Conservation (phyloP, 129 eudicot species). For the Heracleum sosnowskyi region DNA sequence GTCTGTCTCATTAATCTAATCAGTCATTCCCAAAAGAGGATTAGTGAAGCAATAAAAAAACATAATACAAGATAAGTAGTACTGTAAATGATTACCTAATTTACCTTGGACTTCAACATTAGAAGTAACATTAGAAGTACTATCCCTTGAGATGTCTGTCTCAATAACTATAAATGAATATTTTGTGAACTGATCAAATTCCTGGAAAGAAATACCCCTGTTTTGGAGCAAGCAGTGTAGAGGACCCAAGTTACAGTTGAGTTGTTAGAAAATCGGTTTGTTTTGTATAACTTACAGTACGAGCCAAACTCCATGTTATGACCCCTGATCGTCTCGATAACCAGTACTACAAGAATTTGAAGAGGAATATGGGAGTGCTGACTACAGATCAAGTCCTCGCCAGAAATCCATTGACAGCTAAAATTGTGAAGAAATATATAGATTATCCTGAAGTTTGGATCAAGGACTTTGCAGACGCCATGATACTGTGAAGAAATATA, state of each 20-base stretch:
- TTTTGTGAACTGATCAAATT: too few species aligned
- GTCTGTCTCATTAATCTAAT: conserved; percentile 15
- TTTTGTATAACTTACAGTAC: too few species aligned
- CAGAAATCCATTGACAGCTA: conserved; percentile 17
- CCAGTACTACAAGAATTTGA: conserved; percentile 33
- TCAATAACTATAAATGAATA: too few species aligned
- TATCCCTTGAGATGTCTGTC: too few species aligned
- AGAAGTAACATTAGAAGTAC: too few species aligned
- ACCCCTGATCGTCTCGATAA: conserved; percentile 34
- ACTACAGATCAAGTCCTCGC: conserved; percentile 32
- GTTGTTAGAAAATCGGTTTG: too few species aligned
- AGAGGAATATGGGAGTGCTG: conserved; percentile 28
- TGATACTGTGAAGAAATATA: too few species aligned
- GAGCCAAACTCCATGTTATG: too few species aligned
- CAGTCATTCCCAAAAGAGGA: background rate
- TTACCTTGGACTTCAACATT: conserved; percentile 24
- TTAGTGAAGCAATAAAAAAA: background rate
- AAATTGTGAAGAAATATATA: conserved; percentile 17
- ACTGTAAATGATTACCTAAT: too few species aligned
- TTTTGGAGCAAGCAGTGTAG: too few species aligned
- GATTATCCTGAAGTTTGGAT: conserved; percentile 23
- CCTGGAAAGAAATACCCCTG: too few species aligned
- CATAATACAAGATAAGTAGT: background rate
- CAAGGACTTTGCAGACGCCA: conserved; percentile 38
- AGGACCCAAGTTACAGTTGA: too few species aligned